Evolutionary conservation across 1,284 basidiomycete species (phyloP), one percentile per base, ranked within the genome.

Genomic region (Exobasidium rhododendri): DNA sequence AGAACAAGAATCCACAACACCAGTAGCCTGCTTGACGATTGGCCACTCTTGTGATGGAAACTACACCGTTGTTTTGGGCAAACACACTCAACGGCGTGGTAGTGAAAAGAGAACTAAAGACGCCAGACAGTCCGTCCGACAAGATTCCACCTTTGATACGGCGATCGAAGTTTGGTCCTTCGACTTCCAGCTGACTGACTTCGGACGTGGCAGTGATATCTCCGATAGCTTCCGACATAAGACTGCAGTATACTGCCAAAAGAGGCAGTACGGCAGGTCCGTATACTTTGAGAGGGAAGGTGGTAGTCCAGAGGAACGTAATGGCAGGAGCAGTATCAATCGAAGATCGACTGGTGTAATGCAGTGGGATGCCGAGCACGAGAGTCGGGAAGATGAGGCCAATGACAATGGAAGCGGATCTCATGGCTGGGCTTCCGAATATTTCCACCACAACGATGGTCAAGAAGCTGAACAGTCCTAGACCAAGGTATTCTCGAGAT

Each of bases 131-230:
- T 26, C 89, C 89, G 75, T 86, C 64, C 61, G 88, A 87, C 67
- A 92, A 82, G 24, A 93, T 83, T 44, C 90, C 91, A n/a, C 91
- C 90, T 80, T 91, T 89, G 47, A 92, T 88, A 6, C 90, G 83
- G 1, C 85, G 84, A 77, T 92, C 89, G 78, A 91, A 92, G 2
- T 67, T 59, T 4, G 64, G 46, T 2, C 77, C 77, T 13, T 65
- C 63, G 31, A 80, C 78, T 22, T 71, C 70, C 40, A 90, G 83
- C 10, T 86, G 84, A 1, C 89, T 90, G 2, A 90, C 89, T 77
- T 93, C 91, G 0, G 88, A 86, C 3, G 88, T 88, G 0, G 91
- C 89, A 0, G 91, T 91, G 69, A 92, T 88, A 71, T 92, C 90
- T 1, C 90, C 91, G 54, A 91, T 91, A 3, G 89, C 88, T 79